Conservation (phyloP, 2,329 filamentous ascomycete genomes). For the Trichoderma atrobrunneum region DNA sequence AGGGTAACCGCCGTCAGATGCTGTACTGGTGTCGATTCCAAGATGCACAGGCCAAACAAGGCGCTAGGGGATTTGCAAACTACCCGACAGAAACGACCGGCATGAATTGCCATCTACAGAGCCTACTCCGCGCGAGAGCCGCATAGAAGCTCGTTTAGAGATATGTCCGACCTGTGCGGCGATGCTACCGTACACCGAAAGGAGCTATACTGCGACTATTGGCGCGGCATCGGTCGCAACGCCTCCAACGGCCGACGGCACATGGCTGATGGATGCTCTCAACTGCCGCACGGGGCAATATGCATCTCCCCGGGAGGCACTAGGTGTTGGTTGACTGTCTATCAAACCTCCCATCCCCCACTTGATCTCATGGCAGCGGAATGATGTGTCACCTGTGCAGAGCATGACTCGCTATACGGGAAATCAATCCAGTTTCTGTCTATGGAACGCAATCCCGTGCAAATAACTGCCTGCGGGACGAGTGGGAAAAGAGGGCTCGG, state of each 20-base stretch:
- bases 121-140: neutral
- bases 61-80: neutral
- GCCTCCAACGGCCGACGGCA: constrained; percentile 11
- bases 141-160: neutral
- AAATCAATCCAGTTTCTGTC: neutral
- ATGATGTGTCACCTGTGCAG: constrained; percentile 1
- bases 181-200: neutral
- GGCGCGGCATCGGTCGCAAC: constrained; percentile 11
- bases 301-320: neutral
- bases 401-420: constrained; percentile 4
- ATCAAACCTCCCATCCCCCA: constrained; percentile 13
- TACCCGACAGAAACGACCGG: neutral
- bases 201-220: neutral
- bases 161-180: neutral
- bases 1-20: neutral
- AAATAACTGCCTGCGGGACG: neutral
- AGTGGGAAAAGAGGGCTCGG: neutral
- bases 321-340: neutral
- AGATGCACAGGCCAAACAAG: neutral
- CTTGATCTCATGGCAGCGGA: constrained; percentile 11
- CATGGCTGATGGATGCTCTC: neutral
- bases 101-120: neutral
- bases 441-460: neutral
- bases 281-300: constrained; percentile 2
- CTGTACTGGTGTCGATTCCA: neutral